These are phyloP conservation scores for Cordyceps javanica DNA, from an alignment of 2,329 filamentous ascomycete genomes.

Conservation along the genomic window DNA sequence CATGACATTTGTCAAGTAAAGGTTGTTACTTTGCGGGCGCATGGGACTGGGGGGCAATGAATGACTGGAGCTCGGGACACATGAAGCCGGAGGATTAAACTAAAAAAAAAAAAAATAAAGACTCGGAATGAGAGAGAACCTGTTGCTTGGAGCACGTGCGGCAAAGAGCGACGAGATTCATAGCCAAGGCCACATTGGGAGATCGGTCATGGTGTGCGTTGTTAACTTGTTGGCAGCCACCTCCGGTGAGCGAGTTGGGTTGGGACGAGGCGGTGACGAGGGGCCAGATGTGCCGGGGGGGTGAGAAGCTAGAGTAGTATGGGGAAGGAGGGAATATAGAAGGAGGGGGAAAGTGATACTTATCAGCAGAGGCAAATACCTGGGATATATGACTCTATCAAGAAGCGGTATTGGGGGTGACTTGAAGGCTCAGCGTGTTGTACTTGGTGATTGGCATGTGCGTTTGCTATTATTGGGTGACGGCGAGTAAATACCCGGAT, in stretches of 20 bases:
- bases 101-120: background rate
- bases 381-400: no score
- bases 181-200: background rate
- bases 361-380: no score
- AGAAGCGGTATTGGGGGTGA: no score
- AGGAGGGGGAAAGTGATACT: no score
- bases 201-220: background rate
- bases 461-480: no score
- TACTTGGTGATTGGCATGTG: no score
- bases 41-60: background rate
- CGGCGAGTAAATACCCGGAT: no score
- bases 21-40: background rate
- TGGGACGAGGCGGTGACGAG: background rate
- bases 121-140: background rate
- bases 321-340: background rate
- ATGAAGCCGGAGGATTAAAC: background rate
- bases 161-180: background rate
- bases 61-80: background rate
- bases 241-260: slow-evolving; percentile 5
- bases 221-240: slow-evolving; percentile 4
- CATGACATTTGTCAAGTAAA: no score
- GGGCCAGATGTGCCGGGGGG: background rate
- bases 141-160: background rate
- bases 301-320: background rate
- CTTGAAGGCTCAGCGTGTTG: no score